These are phyloP conservation scores for Fusarium beomiforme DNA, from an alignment of 2,329 filamentous ascomycete species.

Conservation along the genomic window DNA sequence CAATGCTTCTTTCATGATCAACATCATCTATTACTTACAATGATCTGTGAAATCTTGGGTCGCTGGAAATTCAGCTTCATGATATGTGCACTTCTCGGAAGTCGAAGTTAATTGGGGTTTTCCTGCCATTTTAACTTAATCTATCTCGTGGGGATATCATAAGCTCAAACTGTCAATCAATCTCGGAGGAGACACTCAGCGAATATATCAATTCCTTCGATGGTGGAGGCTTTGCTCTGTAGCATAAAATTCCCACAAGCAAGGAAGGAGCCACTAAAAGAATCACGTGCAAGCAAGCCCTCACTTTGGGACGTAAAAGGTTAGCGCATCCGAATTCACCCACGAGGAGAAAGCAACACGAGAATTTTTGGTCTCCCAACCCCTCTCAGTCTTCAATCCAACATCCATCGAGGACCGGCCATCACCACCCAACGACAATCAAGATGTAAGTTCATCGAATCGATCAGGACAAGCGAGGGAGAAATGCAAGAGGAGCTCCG, in stretches of 20 bases:
- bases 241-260: too few species aligned
- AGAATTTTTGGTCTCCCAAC: slow-evolving; percentile 54
- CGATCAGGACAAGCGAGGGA: slow-evolving; percentile 27
- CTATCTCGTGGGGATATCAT: too few species aligned
- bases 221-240: too few species aligned
- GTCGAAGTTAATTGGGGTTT: too few species aligned
- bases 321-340: slow-evolving; percentile 55
- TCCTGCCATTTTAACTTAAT: too few species aligned
- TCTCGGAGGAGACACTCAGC: too few species aligned
- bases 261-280: too few species aligned
- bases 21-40: background rate
- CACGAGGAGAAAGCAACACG: slow-evolving; percentile 47
- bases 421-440: slow-evolving; percentile 54
- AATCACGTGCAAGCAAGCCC: slow-evolving; percentile 44
- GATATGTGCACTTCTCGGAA: too few species aligned
- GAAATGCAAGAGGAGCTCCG: slow-evolving; percentile 22
- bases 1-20: background rate
- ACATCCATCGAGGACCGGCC: slow-evolving; percentile 54
- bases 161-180: too few species aligned
- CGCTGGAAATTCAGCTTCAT: too few species aligned
- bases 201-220: background rate
- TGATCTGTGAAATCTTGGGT: background rate
- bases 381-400: slow-evolving; percentile 53
- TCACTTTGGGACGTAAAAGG: slow-evolving; percentile 53
- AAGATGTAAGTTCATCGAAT: slow-evolving; percentile 55